These are phyloP conservation scores for Vanderwaltozyma tropicalis DNA, from an alignment of 805 yeast genomes.

Conservation along the genomic window DNA sequence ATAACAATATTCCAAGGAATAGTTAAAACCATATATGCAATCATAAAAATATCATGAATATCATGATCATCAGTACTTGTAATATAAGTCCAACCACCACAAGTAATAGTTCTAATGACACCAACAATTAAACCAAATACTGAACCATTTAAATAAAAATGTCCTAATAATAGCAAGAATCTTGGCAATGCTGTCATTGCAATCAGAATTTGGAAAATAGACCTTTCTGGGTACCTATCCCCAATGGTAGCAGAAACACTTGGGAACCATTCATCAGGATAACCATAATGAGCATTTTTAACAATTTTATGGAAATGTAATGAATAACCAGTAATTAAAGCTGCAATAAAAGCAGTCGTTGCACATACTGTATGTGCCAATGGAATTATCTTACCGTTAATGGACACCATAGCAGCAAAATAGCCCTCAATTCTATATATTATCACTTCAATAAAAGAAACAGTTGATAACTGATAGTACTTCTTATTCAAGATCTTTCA, in stretches of 20 bases:
- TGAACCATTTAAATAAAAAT: constrained; percentile 31
- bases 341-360: constrained; percentile 60
- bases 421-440: no score
- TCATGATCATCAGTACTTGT: constrained; percentile 97
- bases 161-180: constrained; percentile 46
- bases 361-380: constrained; percentile 67
- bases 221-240: constrained; percentile 91
- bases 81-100: constrained; percentile 98
- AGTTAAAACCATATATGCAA: constrained; percentile 75
- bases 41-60: constrained; percentile 93
- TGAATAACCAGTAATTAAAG: constrained; percentile 61
- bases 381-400: constrained; percentile 62
- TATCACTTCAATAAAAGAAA: no score
- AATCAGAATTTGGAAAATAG: constrained; percentile 80
- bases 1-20: constrained; percentile 80
- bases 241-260: constrained; percentile 96
- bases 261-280: constrained; percentile 98
- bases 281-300: constrained; percentile 73
- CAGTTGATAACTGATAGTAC: no score
- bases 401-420: constrained; percentile 18
- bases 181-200: constrained; percentile 93
- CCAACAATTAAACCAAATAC: constrained; percentile 38
- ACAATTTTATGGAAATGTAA: constrained; percentile 86
- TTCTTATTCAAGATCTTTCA: no score
- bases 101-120: constrained; percentile 79